Evolutionary conservation across 176 grass and related monocot genomes (phyloP), one percentile per base, ranked within the genome.

Genomic region (Oryza coarctata): DNA sequence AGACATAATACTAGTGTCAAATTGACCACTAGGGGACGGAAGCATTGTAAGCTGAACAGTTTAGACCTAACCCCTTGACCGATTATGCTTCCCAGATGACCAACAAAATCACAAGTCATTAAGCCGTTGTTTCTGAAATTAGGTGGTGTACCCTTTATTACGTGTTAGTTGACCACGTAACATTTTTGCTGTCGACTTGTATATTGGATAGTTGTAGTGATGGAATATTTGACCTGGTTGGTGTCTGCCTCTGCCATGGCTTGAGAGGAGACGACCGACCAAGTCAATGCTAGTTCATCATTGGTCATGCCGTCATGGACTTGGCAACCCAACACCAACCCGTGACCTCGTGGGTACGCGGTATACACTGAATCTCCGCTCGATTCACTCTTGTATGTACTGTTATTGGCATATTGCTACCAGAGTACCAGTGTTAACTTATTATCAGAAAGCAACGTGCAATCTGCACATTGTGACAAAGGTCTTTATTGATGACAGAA

Each of bases 191-290:
- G 57, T 43, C 74, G 14, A 71, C 30, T 27, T 18, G 45, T 38
- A 26, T 25, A 50, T 49, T 28, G 36, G 23, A 4, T 17, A 7
- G 80, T 55, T 22, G 50, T 18, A 55, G 50, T 55, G 15, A 30
- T 83, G 27, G 74, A 74, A 78, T 44, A 27, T 34, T 67, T 44
- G 34, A 73, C 49, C 43, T 67, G 74, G 74, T 82, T 64, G 2
- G 11, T n/a, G 12, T 50, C 29, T 26, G 33, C 52, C 22, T 39
- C 29, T 20, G 44, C 39, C 22, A 30, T 29, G 23, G 63, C 58
- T 15, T 41, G 30, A 80, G 58, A 68, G 45, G 72, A 31, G 26
- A 65, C 50, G 50, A 6, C 45, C 13, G 72, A 82, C 72, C 30
- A 63, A 11, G 29, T 32, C 71, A 6, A 61, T 86, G 13, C 35